Percentiles rank a stretch among this genome's conserved stretches.
These are phyloP conservation scores for Entomophthora muscae DNA, from an alignment of 371 early-diverging fungal species.

Conservation along the genomic window DNA sequence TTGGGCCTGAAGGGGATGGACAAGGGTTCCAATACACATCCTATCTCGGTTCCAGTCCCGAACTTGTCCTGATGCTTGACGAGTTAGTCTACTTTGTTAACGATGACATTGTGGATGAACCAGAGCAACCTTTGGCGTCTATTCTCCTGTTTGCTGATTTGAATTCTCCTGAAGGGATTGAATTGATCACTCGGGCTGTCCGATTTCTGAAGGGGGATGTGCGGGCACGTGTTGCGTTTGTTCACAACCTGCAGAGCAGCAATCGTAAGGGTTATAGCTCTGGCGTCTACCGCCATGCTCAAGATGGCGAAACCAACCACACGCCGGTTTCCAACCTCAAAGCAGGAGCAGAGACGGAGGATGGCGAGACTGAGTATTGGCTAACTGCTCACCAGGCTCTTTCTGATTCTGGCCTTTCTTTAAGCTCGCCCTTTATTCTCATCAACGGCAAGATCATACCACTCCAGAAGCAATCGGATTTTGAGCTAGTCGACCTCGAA, in stretches of 20 bases:
- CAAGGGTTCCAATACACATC: neutral
- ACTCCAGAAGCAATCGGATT: slow-evolving; percentile 18
- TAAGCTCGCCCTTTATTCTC: slow-evolving; percentile 17
- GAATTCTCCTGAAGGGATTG: neutral
- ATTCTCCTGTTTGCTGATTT: neutral
- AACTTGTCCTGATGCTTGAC: neutral
- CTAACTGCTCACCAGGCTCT: neutral
- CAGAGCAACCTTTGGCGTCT: neutral
- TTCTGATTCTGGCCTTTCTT: slow-evolving; percentile 11
- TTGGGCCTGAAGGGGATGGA: neutral
- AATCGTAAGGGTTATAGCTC: neutral
- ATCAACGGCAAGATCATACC: slow-evolving; percentile 30
- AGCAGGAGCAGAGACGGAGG: neutral
- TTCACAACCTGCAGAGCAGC: neutral
- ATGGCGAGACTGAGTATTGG: neutral
- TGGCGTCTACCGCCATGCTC: neutral
- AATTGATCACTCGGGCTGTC: neutral
- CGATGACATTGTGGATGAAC: neutral
- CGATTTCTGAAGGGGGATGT: neutral
- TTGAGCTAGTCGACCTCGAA: slow-evolving; percentile 11
- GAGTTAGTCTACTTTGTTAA: neutral
- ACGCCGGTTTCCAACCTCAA: neutral
- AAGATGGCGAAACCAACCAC: neutral
- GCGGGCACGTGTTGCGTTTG: neutral
- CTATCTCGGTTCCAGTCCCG: neutral